These are phyloP conservation scores for Fraxinus greggii DNA, from an alignment of 305 asterid genomes.

Conservation along the genomic window DNA sequence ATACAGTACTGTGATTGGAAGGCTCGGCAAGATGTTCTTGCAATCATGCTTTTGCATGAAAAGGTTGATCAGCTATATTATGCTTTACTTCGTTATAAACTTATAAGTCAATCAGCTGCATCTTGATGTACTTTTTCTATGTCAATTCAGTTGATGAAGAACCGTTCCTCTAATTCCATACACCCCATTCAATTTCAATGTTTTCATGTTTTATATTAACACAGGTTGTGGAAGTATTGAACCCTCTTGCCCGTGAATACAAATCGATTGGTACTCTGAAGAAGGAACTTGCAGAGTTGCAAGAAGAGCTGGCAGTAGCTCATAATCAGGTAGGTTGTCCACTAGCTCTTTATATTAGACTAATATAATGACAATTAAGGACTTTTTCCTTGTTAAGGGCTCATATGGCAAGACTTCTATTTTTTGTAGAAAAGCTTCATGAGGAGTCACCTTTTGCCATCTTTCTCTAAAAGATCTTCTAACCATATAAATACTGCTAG, in stretches of 20 bases:
- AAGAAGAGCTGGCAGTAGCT: slow-evolving; percentile 65
- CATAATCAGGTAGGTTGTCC: slow-evolving; percentile 60
- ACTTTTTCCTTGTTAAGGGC: not conserved
- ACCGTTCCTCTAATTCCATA: not conserved
- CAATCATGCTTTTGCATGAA: slow-evolving; percentile 83
- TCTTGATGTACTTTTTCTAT: not conserved
- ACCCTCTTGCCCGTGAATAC: slow-evolving; percentile 87
- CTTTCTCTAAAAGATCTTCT: not conserved
- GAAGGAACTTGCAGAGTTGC: slow-evolving; percentile 78
- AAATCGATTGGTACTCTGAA: slow-evolving; percentile 79
- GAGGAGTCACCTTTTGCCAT: not conserved
- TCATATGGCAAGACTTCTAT: not conserved
- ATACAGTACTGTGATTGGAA: slow-evolving; percentile 86
- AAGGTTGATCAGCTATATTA: slow-evolving; percentile 45
- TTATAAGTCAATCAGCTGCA: not conserved
- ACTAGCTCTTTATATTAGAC: not conserved
- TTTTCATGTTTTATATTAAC: not conserved
- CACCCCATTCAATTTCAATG: not conserved
- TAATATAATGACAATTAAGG: not conserved
- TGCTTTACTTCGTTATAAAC: not conserved
- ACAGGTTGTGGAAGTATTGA: slow-evolving; percentile 82
- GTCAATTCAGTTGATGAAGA: not conserved
- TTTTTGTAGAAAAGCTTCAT: not conserved
- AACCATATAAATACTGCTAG: not conserved
- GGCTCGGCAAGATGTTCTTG: slow-evolving; percentile 83